Percentiles rank a stretch among this genome's conserved stretches.
Conservation (phyloP, 2,329 filamentous ascomycete species). For the Penicillium sp. region DNA sequence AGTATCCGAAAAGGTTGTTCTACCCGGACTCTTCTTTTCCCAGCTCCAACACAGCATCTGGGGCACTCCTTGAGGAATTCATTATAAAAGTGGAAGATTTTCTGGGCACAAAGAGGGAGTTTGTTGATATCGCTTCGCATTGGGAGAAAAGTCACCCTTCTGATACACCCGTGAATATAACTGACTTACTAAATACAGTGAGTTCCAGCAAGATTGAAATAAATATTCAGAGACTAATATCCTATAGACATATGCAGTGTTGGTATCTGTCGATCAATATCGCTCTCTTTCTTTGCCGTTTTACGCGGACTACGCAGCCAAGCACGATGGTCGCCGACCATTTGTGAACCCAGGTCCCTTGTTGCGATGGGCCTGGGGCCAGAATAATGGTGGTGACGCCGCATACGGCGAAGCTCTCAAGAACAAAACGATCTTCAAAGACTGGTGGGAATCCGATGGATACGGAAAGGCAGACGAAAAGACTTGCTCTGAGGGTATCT, state of each 20-base stretch:
- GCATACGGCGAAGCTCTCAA: constrained; percentile 25
- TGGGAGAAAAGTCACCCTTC: constrained; percentile 23
- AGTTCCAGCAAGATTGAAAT: background rate
- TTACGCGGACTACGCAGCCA: constrained; percentile 24
- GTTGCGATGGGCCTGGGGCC: constrained; percentile 22
- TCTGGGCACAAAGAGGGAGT: constrained; percentile 23
- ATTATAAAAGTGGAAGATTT: constrained; percentile 24
- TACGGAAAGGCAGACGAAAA: constrained; percentile 21
- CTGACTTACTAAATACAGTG: constrained; percentile 5
- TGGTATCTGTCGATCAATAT: constrained; percentile 22
- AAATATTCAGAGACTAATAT: background rate
- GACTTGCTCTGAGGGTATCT: constrained; percentile 33
- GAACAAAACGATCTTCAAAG: constrained; percentile 34
- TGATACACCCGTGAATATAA: constrained; percentile 12
- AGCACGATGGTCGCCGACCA: constrained; percentile 23
- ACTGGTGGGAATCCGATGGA: constrained; percentile 33
- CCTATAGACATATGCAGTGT: constrained; percentile 16
- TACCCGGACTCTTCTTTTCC: constrained; percentile 14
- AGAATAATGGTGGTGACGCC: constrained; percentile 15
- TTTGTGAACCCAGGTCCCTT: constrained; percentile 32
- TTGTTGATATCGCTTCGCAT: constrained; percentile 25
- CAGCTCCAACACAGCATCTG: constrained; percentile 18
- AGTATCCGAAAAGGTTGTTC: constrained; percentile 22
- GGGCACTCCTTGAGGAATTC: constrained; percentile 23
- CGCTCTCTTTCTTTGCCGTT: constrained; percentile 21